Percentiles rank a stretch among this genome's conserved stretches.
phyloP scores from a whole-genome alignment of 1,139 yeast genomes.

The Debaryomyces fabryi region DNA sequence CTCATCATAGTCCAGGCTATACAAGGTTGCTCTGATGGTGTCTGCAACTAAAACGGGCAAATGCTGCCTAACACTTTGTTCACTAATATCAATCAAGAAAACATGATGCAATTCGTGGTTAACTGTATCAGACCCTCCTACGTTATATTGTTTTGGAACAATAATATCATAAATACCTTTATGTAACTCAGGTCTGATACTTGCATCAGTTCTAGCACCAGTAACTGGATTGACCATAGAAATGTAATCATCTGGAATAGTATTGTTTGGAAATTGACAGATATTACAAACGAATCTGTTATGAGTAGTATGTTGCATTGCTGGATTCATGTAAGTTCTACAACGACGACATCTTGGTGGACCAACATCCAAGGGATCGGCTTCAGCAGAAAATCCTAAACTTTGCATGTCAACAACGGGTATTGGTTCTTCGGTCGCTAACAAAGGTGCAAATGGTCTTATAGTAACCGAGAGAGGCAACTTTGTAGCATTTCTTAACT shows the following conservation, averaged over 20 bases:
- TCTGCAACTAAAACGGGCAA: constrained; percentile 71
- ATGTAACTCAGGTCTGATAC: constrained; percentile 72
- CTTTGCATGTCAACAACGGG: constrained; percentile 68
- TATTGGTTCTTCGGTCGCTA: constrained; percentile 53
- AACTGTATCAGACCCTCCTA: constrained; percentile 33
- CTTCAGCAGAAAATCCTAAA: constrained; percentile 26
- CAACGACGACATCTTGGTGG: constrained; percentile 93
- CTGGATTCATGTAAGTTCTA: constrained; percentile 85
- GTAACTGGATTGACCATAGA: constrained; percentile 62
- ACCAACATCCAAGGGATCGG: constrained; percentile 47
- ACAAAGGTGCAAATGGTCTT: constrained; percentile 77
- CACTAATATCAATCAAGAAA: constrained; percentile 75
- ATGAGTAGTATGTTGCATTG: constrained; percentile 69
- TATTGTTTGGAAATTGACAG: constrained; percentile 74
- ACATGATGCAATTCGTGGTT: constrained; percentile 63
- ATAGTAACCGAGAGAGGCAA: constrained; percentile 81
- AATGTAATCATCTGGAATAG: constrained; percentile 67
- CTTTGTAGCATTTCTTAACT: constrained; percentile 67
- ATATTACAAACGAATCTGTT: constrained; percentile 80
- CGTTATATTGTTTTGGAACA: constrained; percentile 75
- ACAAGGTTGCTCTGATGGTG: constrained; percentile 66
- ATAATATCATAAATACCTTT: constrained; percentile 84
- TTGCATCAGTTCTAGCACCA: constrained; percentile 63
- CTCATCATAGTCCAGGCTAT: constrained; percentile 15
- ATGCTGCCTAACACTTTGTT: constrained; percentile 62